phyloP scores from a whole-genome alignment of 2,329 filamentous ascomycete genomes.

The Diaporthe sp. region DNA sequence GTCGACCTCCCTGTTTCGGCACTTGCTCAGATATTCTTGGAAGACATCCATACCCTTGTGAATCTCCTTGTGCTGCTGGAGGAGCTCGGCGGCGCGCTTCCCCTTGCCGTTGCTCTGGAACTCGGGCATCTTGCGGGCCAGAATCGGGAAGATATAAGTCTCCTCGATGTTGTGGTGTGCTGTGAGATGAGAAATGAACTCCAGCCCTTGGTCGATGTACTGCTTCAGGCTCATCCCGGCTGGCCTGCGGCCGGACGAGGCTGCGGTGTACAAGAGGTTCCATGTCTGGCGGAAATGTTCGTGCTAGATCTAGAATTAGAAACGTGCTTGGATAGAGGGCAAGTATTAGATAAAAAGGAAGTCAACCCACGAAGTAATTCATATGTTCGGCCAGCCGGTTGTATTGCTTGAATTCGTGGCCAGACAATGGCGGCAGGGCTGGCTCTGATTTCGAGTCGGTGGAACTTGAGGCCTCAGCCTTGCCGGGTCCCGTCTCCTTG shows the following conservation, averaged over 20 bases:
- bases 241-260: constrained; percentile 70
- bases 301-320: constrained; percentile 65
- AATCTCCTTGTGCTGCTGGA: constrained; percentile 84
- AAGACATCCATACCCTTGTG: constrained; percentile 81
- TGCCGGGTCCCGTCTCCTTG: neutral
- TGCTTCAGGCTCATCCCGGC: constrained; percentile 75
- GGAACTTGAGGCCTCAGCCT: constrained; percentile 5
- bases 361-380: constrained; percentile 76
- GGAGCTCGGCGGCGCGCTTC: constrained; percentile 60
- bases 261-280: constrained; percentile 79
- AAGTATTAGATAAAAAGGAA: constrained; percentile 33
- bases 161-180: constrained; percentile 90
- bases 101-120: constrained; percentile 64
- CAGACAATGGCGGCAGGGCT: constrained; percentile 72
- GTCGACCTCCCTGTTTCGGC: constrained; percentile 73
- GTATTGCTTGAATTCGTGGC: constrained; percentile 77
- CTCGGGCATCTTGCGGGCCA: constrained; percentile 84
- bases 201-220: constrained; percentile 77
- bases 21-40: constrained; percentile 74
- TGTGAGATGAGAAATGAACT: constrained; percentile 79
- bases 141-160: constrained; percentile 81
- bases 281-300: constrained; percentile 82
- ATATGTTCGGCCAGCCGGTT: constrained; percentile 83
- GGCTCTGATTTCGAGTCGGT: constrained; percentile 33
- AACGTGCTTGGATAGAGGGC: neutral